These are phyloP conservation scores for Capsella bursapastoris DNA, from an alignment of 345 rosid species.

Conservation along the genomic window DNA sequence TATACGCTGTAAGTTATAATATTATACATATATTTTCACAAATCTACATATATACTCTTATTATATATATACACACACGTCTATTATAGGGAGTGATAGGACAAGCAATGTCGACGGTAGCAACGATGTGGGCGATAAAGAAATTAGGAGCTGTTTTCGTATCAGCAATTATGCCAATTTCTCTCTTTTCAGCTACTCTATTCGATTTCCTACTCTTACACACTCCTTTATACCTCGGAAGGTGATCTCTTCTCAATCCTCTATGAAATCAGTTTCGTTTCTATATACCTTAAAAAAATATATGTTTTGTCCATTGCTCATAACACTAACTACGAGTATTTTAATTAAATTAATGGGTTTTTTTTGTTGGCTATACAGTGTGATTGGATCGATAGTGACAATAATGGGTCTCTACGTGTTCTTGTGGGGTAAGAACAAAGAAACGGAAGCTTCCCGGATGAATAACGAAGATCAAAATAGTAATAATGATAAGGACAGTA, in stretches of 20 bases:
- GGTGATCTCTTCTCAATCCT: constrained; percentile 41
- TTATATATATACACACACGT: no score
- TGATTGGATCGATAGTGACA: constrained; percentile 66
- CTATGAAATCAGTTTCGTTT: neutral
- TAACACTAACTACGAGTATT: neutral
- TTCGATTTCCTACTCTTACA: constrained; percentile 69
- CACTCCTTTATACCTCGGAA: constrained; percentile 67
- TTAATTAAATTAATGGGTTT: no score
- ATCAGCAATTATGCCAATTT: constrained; percentile 63
- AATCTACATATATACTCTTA: no score
- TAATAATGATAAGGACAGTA: neutral
- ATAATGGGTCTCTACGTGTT: constrained; percentile 68
- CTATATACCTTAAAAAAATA: neutral
- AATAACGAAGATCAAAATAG: constrained; percentile 10
- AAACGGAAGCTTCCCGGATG: constrained; percentile 27
- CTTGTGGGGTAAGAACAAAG: constrained; percentile 77
- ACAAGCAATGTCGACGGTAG: constrained; percentile 75
- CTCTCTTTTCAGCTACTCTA: constrained; percentile 63
- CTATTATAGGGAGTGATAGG: constrained; percentile 66
- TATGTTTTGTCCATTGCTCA: neutral
- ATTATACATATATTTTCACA: neutral
- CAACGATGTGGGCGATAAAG: constrained; percentile 73
- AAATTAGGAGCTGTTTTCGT: constrained; percentile 75
- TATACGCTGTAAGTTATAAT: constrained; percentile 54
- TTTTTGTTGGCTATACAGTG: constrained; percentile 43